Conservation (phyloP, 176 grass and related monocot genomes). For the Leersia perrieri region DNA sequence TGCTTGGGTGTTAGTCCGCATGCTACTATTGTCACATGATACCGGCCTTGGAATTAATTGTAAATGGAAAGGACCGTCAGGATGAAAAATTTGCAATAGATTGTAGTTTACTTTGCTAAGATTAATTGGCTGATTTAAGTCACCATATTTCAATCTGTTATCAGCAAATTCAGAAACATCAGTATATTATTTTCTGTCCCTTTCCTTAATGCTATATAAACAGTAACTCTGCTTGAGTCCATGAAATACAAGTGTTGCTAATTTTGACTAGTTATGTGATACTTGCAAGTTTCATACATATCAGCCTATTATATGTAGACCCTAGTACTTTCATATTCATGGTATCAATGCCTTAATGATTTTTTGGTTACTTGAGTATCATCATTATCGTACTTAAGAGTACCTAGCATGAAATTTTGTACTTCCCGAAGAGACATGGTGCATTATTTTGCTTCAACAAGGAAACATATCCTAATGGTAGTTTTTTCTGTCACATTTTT, state of each 20-base stretch:
- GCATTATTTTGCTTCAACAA: background rate
- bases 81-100: background rate
- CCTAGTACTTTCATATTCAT: background rate
- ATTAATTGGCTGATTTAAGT: background rate
- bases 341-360: background rate
- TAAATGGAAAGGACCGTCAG: background rate
- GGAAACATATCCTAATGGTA: background rate
- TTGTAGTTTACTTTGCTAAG: background rate
- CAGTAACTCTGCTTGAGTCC: background rate
- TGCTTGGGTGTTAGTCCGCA: background rate
- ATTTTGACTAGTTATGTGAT: background rate
- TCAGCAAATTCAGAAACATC: background rate
- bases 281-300: background rate
- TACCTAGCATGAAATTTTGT: background rate
- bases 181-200: background rate
- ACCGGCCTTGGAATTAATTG: background rate
- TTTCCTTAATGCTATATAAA: background rate
- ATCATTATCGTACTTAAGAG: background rate
- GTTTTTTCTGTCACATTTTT: slow-evolving; percentile 16
- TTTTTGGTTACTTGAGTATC: background rate
- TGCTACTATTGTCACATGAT: background rate
- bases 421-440: background rate
- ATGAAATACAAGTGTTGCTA: background rate
- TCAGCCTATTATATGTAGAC: background rate
- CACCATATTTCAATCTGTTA: background rate